Evolutionary conservation across 306 rosid genomes (phyloP).

Genomic region (Prunus fruticosa): DNA sequence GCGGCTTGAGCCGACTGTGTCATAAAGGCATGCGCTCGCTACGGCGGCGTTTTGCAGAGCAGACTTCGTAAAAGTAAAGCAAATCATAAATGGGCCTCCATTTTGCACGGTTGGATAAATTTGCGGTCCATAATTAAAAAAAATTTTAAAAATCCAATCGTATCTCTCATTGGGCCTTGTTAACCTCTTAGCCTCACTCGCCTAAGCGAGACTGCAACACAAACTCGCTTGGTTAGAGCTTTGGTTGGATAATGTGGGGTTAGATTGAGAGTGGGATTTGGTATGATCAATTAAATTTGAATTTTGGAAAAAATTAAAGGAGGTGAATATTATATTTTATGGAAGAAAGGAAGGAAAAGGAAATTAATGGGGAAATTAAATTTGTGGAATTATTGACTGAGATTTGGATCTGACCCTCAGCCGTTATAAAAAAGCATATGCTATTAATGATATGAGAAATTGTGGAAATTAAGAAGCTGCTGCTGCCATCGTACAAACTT

Average conservation of each 20-base stretch:
- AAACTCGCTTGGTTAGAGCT: neutral
- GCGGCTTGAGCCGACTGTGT: constrained; percentile 30
- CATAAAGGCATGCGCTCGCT: neutral
- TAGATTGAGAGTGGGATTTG: constrained; percentile 4
- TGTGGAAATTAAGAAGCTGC: neutral
- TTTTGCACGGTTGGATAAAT: constrained; percentile 10
- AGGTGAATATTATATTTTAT: neutral
- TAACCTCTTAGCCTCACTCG: neutral
- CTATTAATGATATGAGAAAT: neutral
- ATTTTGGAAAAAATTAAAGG: constrained; percentile 15
- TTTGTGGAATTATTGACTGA: constrained; percentile 23
- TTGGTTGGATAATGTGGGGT: constrained; percentile 1
- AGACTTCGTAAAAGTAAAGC: neutral
- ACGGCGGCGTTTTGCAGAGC: neutral
- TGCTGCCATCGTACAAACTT: too few relatives aligned
- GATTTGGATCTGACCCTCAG: constrained; percentile 19
- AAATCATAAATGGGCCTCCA: constrained; percentile 20
- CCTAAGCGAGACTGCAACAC: neutral
- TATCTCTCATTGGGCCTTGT: neutral
- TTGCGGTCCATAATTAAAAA: constrained; percentile 12
- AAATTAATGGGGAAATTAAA: constrained; percentile 16
- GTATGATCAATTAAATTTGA: neutral
- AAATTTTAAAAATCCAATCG: neutral
- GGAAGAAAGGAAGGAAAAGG: neutral
- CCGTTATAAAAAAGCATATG: neutral